Percentiles rank a stretch among this genome's conserved stretches.
These are phyloP conservation scores for Zygosaccharomyces pseudobailii DNA, from an alignment of 1,139 yeast genomes.

Conservation along the genomic window DNA sequence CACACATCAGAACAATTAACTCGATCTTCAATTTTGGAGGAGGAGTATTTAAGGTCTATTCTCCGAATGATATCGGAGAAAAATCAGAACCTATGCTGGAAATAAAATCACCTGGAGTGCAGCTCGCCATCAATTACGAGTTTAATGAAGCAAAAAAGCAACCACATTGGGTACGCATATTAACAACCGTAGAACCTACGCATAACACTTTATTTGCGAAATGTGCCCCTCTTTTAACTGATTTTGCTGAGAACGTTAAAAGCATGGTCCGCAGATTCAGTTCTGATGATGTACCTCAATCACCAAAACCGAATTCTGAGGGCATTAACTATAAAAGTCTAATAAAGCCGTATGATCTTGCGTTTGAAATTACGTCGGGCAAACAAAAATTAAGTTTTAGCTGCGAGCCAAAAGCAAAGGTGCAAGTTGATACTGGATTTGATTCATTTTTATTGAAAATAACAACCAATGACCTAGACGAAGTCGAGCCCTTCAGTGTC, in stretches of 20 bases:
- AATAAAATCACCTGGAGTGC: conserved; percentile 74
- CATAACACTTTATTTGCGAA: conserved; percentile 64
- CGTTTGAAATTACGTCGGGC: conserved; percentile 59
- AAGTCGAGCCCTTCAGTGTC: conserved; percentile 41
- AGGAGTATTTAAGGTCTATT: conserved; percentile 51
- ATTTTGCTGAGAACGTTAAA: conserved; percentile 46
- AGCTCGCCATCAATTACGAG: conserved; percentile 47
- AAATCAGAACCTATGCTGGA: conserved; percentile 53
- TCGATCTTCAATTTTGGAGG: conserved; percentile 62
- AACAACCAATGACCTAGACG: conserved; percentile 46
- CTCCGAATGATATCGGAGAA: conserved; percentile 40
- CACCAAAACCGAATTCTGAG: conserved; percentile 12
- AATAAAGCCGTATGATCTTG: conserved; percentile 54
- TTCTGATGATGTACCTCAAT: conserved; percentile 12
- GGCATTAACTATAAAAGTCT: conserved; percentile 38
- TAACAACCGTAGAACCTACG: conserved; percentile 44
- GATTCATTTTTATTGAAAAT: conserved; percentile 59
- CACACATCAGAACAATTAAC: conserved; percentile 42
- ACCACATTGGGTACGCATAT: conserved; percentile 29
- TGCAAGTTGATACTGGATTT: conserved; percentile 75
- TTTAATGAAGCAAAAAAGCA: conserved; percentile 30
- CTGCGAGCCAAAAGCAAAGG: conserved; percentile 91
- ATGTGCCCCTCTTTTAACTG: conserved; percentile 74
- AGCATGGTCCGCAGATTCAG: conserved; percentile 35
- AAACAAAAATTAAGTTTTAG: conserved; percentile 72